Conservation (phyloP, 1,284 basidiomycete species). For the Filobasidium uniguttulatum region DNA sequence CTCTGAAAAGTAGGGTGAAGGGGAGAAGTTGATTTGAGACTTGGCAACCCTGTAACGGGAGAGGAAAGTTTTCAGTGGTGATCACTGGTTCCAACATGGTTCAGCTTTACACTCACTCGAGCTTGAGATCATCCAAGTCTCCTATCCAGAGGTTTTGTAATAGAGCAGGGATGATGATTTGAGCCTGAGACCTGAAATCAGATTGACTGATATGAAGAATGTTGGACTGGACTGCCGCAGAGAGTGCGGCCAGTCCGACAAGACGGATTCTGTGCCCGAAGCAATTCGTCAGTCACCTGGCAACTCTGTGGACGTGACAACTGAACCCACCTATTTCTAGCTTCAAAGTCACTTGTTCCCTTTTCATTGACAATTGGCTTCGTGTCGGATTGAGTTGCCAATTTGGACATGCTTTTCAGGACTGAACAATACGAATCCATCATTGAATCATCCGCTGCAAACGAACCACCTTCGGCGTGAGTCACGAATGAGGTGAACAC, state of each 20-base stretch:
- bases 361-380: slow-evolving; percentile 36
- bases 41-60: slow-evolving; percentile 41
- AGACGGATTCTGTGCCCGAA: slow-evolving; percentile 51
- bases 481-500: slow-evolving; percentile 87
- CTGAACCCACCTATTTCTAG: slow-evolving; percentile 11
- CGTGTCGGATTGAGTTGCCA: slow-evolving; percentile 29
- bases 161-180: slow-evolving; percentile 59
- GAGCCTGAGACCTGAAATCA: slow-evolving; percentile 61
- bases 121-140: slow-evolving; percentile 48
- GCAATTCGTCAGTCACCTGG: slow-evolving; percentile 2
- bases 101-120: slow-evolving; percentile 46
- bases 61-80: neutral
- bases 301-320: neutral
- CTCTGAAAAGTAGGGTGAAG: slow-evolving; percentile 61
- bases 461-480: slow-evolving; percentile 67
- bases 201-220: slow-evolving; percentile 62
- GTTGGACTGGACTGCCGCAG: slow-evolving; percentile 70
- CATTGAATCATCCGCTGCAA: slow-evolving; percentile 58
- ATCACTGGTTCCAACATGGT: neutral
- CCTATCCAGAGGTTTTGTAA: slow-evolving; percentile 56
- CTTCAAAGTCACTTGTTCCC: slow-evolving; percentile 40
- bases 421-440: slow-evolving; percentile 59
- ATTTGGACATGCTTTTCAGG: slow-evolving; percentile 52
- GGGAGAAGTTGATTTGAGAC: slow-evolving; percentile 51
- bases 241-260: slow-evolving; percentile 71